Evolutionary conservation across 148 eudicot species (phyloP), one percentile per base, ranked within the genome.

Genomic region (Rhododendron henanense): DNA sequence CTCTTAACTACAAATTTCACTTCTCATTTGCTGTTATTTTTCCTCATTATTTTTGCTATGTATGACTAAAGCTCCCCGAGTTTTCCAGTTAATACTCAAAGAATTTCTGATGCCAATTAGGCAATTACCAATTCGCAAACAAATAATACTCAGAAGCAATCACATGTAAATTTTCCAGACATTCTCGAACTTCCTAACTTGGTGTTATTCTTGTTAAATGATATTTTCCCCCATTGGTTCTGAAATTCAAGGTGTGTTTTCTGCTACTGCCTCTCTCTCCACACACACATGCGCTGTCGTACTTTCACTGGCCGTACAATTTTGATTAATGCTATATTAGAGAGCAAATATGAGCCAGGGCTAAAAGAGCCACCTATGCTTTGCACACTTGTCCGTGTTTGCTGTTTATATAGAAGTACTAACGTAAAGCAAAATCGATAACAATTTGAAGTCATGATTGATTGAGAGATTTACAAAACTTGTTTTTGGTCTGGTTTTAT

Each of bases 401-500:
- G 19, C 8, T 61, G 14, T 81, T 31, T 19, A 19, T 51, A 2
- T 13, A 10, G 13, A 18, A 33, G 48, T 37, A n/a, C 73, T 7
- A 59, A 59, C 33, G 4, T 28, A 50, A 33, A 33, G 50, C 33
- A 25, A 45, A 44, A 48, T 31, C 18, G 2, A 53, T 44, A 3
- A 71, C 41, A 71, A 31, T 33, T 31, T 71, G 18, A 71, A 71
- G 31, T 83, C 69, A 35, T 63, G 35, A 85, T 82, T 41, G 55
- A 67, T 65, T 25, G 55, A 25, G 65, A 37, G 69, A 53, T 51
- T 10, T 83, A 51, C 11, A 11, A 23, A 8, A 55, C 35, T 83
- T 83, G 11, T 63, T 47, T 71, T 82, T 74, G 18, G 80, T 77
- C 45, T 85, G 85, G 80, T 28, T 84, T 63, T 85, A 50, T 85